phyloP scores from a whole-genome alignment of 2,329 filamentous ascomycete genomes.

The Talaromyces sp. region DNA sequence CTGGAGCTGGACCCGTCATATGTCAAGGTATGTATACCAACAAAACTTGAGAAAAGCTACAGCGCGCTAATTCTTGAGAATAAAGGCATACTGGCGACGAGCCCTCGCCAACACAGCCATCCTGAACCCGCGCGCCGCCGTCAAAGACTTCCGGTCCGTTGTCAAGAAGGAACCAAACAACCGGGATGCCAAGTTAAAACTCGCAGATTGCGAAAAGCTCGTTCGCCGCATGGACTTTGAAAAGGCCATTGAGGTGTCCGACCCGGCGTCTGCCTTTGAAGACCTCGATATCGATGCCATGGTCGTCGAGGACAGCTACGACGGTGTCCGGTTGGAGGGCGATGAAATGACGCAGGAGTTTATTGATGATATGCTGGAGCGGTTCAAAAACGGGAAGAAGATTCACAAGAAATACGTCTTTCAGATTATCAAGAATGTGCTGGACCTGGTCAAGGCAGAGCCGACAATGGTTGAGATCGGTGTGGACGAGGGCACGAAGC shows the following conservation, averaged over 20 bases:
- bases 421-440: slow-evolving; percentile 87
- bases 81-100: slow-evolving; percentile 85
- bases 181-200: slow-evolving; percentile 84
- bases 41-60: no score
- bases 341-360: slow-evolving; percentile 91
- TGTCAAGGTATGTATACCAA: slow-evolving; percentile 62
- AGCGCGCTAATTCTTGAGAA: background rate
- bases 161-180: slow-evolving; percentile 81
- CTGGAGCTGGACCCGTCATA: slow-evolving; percentile 84
- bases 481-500: slow-evolving; percentile 67
- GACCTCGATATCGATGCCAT: slow-evolving; percentile 86
- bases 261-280: slow-evolving; percentile 87
- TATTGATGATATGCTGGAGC: slow-evolving; percentile 91
- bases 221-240: slow-evolving; percentile 90
- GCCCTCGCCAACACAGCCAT: slow-evolving; percentile 90
- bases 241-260: slow-evolving; percentile 87
- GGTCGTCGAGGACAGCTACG: slow-evolving; percentile 74
- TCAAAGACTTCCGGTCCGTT: slow-evolving; percentile 88
- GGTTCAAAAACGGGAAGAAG: slow-evolving; percentile 95
- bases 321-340: slow-evolving; percentile 67
- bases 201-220: slow-evolving; percentile 90
- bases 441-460: slow-evolving; percentile 85
- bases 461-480: slow-evolving; percentile 95
- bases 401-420: slow-evolving; percentile 95
- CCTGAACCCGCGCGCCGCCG: slow-evolving; percentile 77